Percentiles rank a stretch among this genome's conserved stretches.
Evolutionary conservation across 176 grass and related monocot genomes (phyloP).

Genomic region (Phyllostachys edulis): DNA sequence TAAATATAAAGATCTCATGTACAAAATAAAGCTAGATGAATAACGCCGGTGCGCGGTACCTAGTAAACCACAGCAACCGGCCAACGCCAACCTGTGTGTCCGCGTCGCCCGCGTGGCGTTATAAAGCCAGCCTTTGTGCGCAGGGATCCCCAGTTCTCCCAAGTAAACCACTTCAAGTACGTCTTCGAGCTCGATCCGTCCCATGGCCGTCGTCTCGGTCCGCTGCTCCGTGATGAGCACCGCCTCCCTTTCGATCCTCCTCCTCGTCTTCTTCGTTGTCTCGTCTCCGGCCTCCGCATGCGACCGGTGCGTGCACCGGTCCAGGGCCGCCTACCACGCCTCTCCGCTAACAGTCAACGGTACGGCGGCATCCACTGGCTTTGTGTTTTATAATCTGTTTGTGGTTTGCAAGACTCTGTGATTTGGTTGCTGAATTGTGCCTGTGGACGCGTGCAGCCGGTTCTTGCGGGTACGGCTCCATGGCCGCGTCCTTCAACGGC

Average conservation of each 20-base stretch:
- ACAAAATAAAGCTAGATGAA: too few relatives aligned
- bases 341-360: conserved; percentile 50
- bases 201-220: conserved; percentile 11
- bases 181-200: not conserved
- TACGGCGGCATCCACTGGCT: not conserved
- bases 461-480: conserved; percentile 69
- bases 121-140: not conserved
- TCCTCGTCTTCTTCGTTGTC: not conserved
- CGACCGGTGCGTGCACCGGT: conserved; percentile 56
- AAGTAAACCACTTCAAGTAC: not conserved
- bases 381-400: too few relatives aligned
- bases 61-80: not conserved
- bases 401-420: not conserved
- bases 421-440: not conserved
- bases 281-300: conserved; percentile 20
- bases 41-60: not conserved
- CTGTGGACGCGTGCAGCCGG: conserved; percentile 37
- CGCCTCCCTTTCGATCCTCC: not conserved
- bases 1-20: too few relatives aligned
- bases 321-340: conserved; percentile 41
- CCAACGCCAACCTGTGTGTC: not conserved
- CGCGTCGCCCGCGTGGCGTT: not conserved
- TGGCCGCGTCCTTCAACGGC: conserved; percentile 49
- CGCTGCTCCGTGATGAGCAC: not conserved
- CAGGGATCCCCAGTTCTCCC: not conserved